Base-by-base conservation (phyloP, 345 rosid species). In the Ricinus communis region DNA sequence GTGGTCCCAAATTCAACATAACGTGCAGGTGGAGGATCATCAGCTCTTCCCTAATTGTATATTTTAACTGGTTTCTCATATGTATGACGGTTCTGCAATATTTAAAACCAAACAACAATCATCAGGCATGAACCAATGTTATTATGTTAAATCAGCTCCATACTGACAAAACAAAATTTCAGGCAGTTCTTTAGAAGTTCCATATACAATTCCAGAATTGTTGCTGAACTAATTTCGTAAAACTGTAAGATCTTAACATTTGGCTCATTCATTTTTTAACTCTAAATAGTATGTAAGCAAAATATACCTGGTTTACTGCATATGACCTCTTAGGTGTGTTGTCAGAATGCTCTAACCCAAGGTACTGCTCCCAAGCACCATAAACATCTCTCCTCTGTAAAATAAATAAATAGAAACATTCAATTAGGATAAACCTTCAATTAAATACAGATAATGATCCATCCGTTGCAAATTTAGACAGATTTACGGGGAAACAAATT, bases 321-420 rank as follows among this genome's bases (percentile, higher is more conserved):
- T 88, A 82, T 45, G 96, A 83, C 73, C 94, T 85, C 77, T 87
- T 90, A 55, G 97, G 98, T 49, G 84, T 65, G 65, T 82, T 95
- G 80, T 90, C 98, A 38, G 91, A 53, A 66, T 95, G 99, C 82
- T 95, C 99, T 82, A 95, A 81, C 47, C 99, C 98, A 8, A 95
- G 98, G 66, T 95, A 93, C 80, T 92, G 96, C 87, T 92, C 97
- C 94, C 93, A 93, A 61, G 96, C 94, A 65, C 99, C 96, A 70
- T 95, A 88, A 16, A 93, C 94, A 68, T 90, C 97, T 76, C 91
- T 85, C 78, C 90, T 87, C 98, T 95, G 83, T 14, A 66, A 12
- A 47, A 21, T 65, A 8, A 14, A 43, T 27, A 8, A 24, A 45
- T 31, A 10, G 61, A 38, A 50, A 6, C 27, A 66, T 36, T 21